Base-by-base conservation (phyloP, 257 asterid species). In the Hygrophila difformis region DNA sequence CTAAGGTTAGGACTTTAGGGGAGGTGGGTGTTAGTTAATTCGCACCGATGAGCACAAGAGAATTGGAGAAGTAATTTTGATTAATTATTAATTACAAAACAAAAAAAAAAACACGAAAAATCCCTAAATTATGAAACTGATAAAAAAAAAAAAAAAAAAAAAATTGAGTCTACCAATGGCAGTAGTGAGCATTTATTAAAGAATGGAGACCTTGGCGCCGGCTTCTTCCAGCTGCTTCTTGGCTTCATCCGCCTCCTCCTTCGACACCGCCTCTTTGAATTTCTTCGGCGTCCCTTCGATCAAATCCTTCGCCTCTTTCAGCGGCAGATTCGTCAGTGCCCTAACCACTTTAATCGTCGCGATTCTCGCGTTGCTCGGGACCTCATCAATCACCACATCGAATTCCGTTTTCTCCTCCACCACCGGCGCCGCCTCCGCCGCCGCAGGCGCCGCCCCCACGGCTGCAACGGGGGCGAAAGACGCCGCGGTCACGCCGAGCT, bases 321-420 rank as follows among this genome's bases (percentile, higher is more conserved):
- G 51, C 0, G 94, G 89, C 60, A 88, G 59, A 57, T 26, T 84
- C 7, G 94, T 84, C 71, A 88, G 36, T n/a, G 93, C 84, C 80
- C 95, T 78, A 61, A 87, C 87, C 1, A 84, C 86, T 62, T 87
- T 87, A 61, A 87, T 84, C 48, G 95, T 69, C 33, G 92, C 76
- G 44, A 87, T 87, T 18, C 97, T 59, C 20, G 82, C 61, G 55
- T 53, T 87, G 70, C 81, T 78, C 42, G 94, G 94, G 15, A 84
- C 95, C 5, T 84, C 97, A 39, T 78, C 87, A 37, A 88, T 88
- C 31, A 84, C 71, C 0, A 88, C 95, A 13, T 81, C 97, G 51
- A 88, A 88, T 39, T 81, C 94, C 38, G 95, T 88, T 75, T 88
- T 81, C 89, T 88, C 95, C 71, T 76, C 97, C n/a, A 65, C 95